A percentile compares a stretch with the other conserved stretches of the same genome.
phyloP scores from a whole-genome alignment of 2,329 filamentous ascomycete genomes.

The Ilyonectria robusta region DNA sequence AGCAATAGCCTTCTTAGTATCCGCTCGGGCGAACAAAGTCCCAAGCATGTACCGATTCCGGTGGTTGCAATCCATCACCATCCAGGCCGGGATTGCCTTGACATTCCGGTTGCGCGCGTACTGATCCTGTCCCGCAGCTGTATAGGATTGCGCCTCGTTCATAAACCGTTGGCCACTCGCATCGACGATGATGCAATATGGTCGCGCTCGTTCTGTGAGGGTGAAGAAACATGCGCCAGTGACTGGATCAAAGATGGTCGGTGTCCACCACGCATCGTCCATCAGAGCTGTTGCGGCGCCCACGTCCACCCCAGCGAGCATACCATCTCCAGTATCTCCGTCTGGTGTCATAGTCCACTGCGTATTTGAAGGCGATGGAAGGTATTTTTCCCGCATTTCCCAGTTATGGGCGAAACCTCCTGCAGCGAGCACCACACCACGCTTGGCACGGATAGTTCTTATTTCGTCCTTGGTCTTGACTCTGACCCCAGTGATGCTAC shows the following conservation, averaged over 20 bases:
- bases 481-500: too few species aligned
- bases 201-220: conserved; percentile 18
- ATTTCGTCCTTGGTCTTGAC: background rate
- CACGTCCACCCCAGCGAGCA: background rate
- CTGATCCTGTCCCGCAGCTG: conserved; percentile 13
- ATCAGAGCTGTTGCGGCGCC: conserved; percentile 19
- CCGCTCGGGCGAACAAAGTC: background rate
- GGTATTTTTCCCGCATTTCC: background rate
- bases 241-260: conserved; percentile 24
- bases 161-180: background rate
- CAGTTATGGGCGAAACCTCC: conserved; percentile 4
- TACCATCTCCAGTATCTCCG: too few species aligned
- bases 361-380: too few species aligned
- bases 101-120: background rate
- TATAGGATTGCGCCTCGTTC: conserved; percentile 12
- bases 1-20: too few species aligned
- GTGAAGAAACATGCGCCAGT: conserved; percentile 5
- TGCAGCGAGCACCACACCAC: conserved; percentile 1
- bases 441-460: background rate
- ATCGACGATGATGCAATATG: conserved; percentile 4
- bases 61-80: conserved; percentile 9
- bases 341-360: too few species aligned
- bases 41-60: conserved; percentile 11
- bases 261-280: conserved; percentile 25
- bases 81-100: conserved; percentile 6